Conservation (phyloP, 257 asterid genomes). For the Anisodus tanguticus region DNA sequence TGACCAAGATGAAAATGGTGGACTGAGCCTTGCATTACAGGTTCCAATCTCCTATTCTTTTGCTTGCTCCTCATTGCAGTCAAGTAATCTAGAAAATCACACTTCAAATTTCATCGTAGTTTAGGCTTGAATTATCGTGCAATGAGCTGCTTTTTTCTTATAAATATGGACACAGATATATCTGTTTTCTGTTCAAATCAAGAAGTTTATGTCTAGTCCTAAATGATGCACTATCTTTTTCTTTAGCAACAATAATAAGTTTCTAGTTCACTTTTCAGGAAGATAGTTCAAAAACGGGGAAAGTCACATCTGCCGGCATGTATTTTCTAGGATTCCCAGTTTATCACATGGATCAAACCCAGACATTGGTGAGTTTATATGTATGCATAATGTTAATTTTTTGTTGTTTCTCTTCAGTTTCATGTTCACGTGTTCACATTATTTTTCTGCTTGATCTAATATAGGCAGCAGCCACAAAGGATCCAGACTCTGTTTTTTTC, state of each 20-base stretch:
- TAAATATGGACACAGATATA: neutral
- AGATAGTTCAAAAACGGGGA: conserved; percentile 89
- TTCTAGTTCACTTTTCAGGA: conserved; percentile 51
- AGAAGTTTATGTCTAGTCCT: neutral
- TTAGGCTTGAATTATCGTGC: conserved; percentile 2
- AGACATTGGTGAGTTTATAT: conserved; percentile 62
- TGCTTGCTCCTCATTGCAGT: conserved; percentile 13
- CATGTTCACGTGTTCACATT: conserved; percentile 22
- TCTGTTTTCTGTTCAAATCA: neutral
- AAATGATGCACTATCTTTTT: neutral
- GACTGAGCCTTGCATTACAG: conserved; percentile 91
- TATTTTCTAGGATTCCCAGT: conserved; percentile 94
- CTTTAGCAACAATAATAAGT: neutral
- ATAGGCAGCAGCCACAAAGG: conserved; percentile 62
- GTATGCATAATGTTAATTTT: conserved; percentile 17
- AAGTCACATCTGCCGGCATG: conserved; percentile 90
- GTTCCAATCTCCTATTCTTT: conserved; percentile 41
- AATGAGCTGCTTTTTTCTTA: neutral
- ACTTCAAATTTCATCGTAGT: neutral
- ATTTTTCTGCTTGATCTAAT: conserved; percentile 32
- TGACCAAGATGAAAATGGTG: conserved; percentile 84
- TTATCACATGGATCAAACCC: conserved; percentile 77
- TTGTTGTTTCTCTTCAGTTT: neutral
- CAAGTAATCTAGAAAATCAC: neutral
- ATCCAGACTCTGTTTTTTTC: conserved; percentile 92